Base-by-base conservation (phyloP, 768 basidiomycete species). In the Boletus pseudo-olivaceus region DNA sequence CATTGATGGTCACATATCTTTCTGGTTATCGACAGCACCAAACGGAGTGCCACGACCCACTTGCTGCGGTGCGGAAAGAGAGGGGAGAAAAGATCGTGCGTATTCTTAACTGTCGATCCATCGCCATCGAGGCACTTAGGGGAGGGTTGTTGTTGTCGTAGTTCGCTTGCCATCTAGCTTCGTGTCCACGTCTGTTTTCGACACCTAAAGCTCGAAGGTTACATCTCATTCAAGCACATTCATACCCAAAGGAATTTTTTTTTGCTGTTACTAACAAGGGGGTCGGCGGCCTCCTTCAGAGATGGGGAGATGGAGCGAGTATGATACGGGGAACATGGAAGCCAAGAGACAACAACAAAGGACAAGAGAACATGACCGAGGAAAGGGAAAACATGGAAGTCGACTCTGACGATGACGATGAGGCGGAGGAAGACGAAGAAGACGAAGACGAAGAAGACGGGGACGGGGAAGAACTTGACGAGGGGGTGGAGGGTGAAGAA, bases 191-290 rank as follows among this genome's bases (percentile, higher is more conserved):
- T 49, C 61, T 76, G 11, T 95, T 93, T 67, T 64, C 72, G 8
- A 85, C 82, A 1, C 93, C 93, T 1, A 92, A 89, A 69, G 72
- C 81, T 15, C 79, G 93, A 17, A 75, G 93, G 23, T 75, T 89
- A 41, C 93, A 95, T 73, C 79, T 96, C 49, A 90, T 95, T 43
- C 78, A 85, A 61, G 82, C 77, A 14, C 93, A 96, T 62, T 82
- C 78, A 47, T 96, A 87, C 65, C 92, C 93, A 5, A 90, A 90
- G 65, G 83, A 93, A 64, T 96, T 87, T 69, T 95, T 92, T 72
- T 96, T 95, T 67, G 82, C 88, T 19, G 87, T 96, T 19, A 93
- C 90, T 15, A 94, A 94, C 72, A 93, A 90, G 66, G 93, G 93
- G 20, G 83, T 93, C 12, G 91, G 90, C 12, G 89, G 87, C 4